Percentiles rank a stretch among this genome's conserved stretches.
Evolutionary conservation across 345 rosid genomes (phyloP).

Genomic region (Sisymbrium irio): DNA sequence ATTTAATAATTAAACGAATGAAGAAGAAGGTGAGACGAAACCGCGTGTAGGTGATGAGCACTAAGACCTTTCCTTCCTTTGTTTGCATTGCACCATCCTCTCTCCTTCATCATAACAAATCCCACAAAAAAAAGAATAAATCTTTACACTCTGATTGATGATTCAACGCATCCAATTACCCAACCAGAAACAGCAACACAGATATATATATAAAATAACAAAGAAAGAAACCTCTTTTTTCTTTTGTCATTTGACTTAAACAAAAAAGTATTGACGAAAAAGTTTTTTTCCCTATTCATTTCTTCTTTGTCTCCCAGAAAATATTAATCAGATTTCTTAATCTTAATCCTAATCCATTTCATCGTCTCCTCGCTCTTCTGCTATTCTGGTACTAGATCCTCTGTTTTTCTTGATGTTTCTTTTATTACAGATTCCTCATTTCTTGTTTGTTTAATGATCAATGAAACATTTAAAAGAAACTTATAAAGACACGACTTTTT

Average conservation of each 20-base stretch:
- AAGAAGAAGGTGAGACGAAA: slow-evolving; percentile 37
- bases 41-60: slow-evolving; percentile 23
- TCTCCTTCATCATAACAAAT: slow-evolving; percentile 12
- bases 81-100: slow-evolving; percentile 13
- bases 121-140: not conserved
- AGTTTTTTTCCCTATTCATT: not conserved
- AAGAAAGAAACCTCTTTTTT: slow-evolving; percentile 12
- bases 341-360: slow-evolving; percentile 14
- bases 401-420: slow-evolving; percentile 9
- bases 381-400: slow-evolving; percentile 29
- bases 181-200: slow-evolving; percentile 29
- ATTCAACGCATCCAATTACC: slow-evolving; percentile 28
- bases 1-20: slow-evolving; percentile 6
- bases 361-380: slow-evolving; percentile 19
- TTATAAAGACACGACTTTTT: slow-evolving; percentile 16
- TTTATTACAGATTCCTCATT: slow-evolving; percentile 7
- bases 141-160: slow-evolving; percentile 10
- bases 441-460: slow-evolving; percentile 13
- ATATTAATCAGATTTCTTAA: slow-evolving; percentile 17
- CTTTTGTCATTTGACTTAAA: slow-evolving; percentile 24
- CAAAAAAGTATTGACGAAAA: not conserved
- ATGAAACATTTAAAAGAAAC: slow-evolving; percentile 28
- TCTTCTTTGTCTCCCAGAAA: slow-evolving; percentile 8
- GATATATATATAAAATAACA: not conserved
- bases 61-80: slow-evolving; percentile 13